Percentiles rank a stretch among this genome's conserved stretches.
These are phyloP conservation scores for Kuraishia floccosa DNA, from an alignment of 805 yeast genomes.

Conservation along the genomic window DNA sequence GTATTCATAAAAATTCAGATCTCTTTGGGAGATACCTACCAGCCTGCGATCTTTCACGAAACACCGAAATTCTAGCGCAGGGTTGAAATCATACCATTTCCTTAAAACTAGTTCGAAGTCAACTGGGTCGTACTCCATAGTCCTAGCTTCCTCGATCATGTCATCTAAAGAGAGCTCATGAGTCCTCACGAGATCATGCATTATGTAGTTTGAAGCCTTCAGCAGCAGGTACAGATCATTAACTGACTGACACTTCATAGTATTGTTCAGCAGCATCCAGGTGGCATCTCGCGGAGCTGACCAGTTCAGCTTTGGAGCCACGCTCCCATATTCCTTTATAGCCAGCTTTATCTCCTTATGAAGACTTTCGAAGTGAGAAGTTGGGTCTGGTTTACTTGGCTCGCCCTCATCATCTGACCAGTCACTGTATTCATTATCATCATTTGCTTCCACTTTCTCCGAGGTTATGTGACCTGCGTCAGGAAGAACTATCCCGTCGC, in stretches of 20 bases:
- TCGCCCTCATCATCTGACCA: constrained; percentile 43
- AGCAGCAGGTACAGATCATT: constrained; percentile 72
- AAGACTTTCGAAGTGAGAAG: constrained; percentile 41
- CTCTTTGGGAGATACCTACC: constrained; percentile 77
- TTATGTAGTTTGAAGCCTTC: constrained; percentile 80
- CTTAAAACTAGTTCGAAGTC: constrained; percentile 62
- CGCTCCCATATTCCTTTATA: constrained; percentile 42
- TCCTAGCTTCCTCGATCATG: constrained; percentile 19
- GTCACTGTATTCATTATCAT: constrained; percentile 63
- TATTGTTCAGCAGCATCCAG: constrained; percentile 79
- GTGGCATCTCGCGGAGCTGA: constrained; percentile 92
- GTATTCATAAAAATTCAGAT: constrained; percentile 71
- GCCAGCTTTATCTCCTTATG: constrained; percentile 38
- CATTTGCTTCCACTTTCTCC: constrained; percentile 25
- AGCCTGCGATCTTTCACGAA: constrained; percentile 58
- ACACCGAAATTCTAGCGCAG: constrained; percentile 85
- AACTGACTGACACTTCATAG: constrained; percentile 58
- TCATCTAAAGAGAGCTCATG: too few relatives aligned
- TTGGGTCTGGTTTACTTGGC: constrained; percentile 26
- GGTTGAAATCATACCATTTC: constrained; percentile 76
- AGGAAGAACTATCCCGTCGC: constrained; percentile 63
- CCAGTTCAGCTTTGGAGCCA: constrained; percentile 92
- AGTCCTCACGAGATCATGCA: constrained; percentile 72
- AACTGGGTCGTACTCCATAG: constrained; percentile 11
- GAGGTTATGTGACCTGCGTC: too few relatives aligned